Evolutionary conservation across 2,329 filamentous ascomycete species (phyloP).

Genomic region (Tolypocladium ophioglossoides): DNA sequence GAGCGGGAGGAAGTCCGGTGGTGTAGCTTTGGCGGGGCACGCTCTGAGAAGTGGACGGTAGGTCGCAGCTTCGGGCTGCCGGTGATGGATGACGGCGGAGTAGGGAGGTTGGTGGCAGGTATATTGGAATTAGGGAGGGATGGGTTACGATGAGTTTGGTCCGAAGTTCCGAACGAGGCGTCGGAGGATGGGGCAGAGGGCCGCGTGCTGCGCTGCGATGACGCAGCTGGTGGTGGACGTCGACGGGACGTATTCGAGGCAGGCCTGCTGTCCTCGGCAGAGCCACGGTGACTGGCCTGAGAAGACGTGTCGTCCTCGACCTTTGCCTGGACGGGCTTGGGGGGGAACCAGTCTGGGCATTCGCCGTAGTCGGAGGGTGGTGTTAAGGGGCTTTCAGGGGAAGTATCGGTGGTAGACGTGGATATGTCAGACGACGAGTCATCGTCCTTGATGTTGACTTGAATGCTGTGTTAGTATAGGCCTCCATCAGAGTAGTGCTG

Average conservation of each 20-base stretch:
- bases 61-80: slow-evolving; percentile 9
- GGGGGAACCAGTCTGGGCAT: neutral
- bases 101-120: neutral
- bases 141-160: neutral
- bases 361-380: neutral
- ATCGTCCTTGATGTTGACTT: slow-evolving; percentile 12
- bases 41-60: slow-evolving; percentile 20
- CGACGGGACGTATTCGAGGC: neutral
- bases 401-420: neutral
- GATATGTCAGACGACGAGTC: neutral
- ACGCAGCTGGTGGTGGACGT: neutral
- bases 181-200: neutral
- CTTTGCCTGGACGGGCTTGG: neutral
- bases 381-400: neutral
- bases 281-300: neutral
- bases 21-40: slow-evolving; percentile 14
- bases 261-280: neutral
- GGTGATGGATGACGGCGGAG: slow-evolving; percentile 2
- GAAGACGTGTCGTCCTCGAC: neutral
- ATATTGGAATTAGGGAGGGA: neutral
- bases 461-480: neutral
- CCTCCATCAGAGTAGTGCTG: neutral
- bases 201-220: neutral
- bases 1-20: slow-evolving; percentile 3
- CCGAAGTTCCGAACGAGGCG: neutral